Percentiles rank a stretch among this genome's conserved stretches.
These are phyloP conservation scores for Candida bentonensis DNA, from an alignment of 805 yeast species.

Conservation along the genomic window DNA sequence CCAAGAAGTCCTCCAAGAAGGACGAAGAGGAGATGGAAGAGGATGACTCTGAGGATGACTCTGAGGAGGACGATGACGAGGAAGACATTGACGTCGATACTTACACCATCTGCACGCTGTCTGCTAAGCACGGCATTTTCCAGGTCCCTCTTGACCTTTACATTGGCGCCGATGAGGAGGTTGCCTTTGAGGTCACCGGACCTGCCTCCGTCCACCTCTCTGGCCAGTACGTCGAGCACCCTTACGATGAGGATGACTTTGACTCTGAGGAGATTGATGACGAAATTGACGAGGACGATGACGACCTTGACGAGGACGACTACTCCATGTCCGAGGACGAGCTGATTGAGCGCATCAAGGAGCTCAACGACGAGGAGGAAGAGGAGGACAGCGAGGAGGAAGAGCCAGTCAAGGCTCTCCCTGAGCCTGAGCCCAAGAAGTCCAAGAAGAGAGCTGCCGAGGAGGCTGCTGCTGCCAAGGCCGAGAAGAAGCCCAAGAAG, in stretches of 20 bases:
- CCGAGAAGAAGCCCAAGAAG: slow-evolving; percentile 23
- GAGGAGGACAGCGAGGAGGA: slow-evolving; percentile 23
- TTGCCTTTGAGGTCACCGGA: slow-evolving; percentile 88
- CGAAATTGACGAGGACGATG: slow-evolving; percentile 23
- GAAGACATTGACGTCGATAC: slow-evolving; percentile 72
- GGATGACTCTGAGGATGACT: slow-evolving; percentile 36
- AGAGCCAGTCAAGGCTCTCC: slow-evolving; percentile 13
- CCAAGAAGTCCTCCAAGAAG: slow-evolving; percentile 10
- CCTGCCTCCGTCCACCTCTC: slow-evolving; percentile 83
- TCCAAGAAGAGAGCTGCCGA: slow-evolving; percentile 25
- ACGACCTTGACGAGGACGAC: slow-evolving; percentile 21
- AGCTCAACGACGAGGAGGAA: slow-evolving; percentile 21
- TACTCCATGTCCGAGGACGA: slow-evolving; percentile 18
- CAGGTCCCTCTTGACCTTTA: slow-evolving; percentile 89
- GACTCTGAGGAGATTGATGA: slow-evolving; percentile 37
- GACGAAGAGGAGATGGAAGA: slow-evolving; percentile 21
- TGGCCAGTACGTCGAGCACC: slow-evolving; percentile 95
- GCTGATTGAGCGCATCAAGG: slow-evolving; percentile 40
- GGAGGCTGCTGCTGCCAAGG: slow-evolving; percentile 18
- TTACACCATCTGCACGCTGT: slow-evolving; percentile 74
- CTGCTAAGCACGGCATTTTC: slow-evolving; percentile 53
- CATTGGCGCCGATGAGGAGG: slow-evolving; percentile 86
- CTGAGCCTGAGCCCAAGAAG: slow-evolving; percentile 11
- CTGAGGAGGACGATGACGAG: slow-evolving; percentile 42
- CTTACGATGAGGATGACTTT: slow-evolving; percentile 58